Evolutionary conservation across 768 basidiomycete genomes (phyloP).

Genomic region (Lentinus brumalis): DNA sequence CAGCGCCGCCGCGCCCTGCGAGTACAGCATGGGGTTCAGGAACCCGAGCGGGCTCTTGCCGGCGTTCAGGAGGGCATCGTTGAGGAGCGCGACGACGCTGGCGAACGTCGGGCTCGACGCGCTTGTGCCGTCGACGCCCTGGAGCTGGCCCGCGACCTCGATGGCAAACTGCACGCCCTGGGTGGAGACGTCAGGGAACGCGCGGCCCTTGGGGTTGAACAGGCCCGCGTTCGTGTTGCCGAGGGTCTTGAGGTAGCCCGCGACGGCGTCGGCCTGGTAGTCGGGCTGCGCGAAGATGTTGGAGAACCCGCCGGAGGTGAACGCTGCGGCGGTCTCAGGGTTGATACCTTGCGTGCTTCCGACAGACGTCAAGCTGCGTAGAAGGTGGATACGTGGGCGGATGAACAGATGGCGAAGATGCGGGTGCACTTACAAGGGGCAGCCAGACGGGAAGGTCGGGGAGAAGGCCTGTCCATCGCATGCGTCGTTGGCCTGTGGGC

Average conservation of each 20-base stretch:
- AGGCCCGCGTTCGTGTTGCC: constrained; percentile 21
- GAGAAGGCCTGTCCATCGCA: constrained; percentile 45
- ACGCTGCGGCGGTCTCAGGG: constrained; percentile 29
- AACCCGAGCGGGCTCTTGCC: constrained; percentile 37
- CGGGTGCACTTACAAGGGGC: constrained; percentile 33
- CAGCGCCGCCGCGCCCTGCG: constrained; percentile 24
- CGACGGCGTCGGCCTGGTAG: constrained; percentile 28
- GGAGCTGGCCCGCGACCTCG: constrained; percentile 22
- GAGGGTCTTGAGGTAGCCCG: constrained; percentile 20
- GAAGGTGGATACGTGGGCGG: neutral
- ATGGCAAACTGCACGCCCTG: constrained; percentile 53
- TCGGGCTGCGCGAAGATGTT: constrained; percentile 29
- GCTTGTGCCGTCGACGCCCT: constrained; percentile 35
- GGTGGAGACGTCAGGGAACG: constrained; percentile 66
- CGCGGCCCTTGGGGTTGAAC: constrained; percentile 38
- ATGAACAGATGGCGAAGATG: neutral
- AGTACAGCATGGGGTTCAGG: constrained; percentile 32
- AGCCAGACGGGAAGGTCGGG: constrained; percentile 39
- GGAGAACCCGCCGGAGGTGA: constrained; percentile 34
- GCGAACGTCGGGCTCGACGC: constrained; percentile 39
- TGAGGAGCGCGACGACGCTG: constrained; percentile 37
- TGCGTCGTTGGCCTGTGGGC: constrained; percentile 28
- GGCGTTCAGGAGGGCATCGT: constrained; percentile 33
- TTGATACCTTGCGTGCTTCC: constrained; percentile 28
- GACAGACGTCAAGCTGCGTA: constrained; percentile 29